A percentile compares a stretch with the other conserved stretches of the same genome.
Evolutionary conservation across 73 alveolate species (phyloP).

Genomic region (Symbiodinium pilosum): DNA sequence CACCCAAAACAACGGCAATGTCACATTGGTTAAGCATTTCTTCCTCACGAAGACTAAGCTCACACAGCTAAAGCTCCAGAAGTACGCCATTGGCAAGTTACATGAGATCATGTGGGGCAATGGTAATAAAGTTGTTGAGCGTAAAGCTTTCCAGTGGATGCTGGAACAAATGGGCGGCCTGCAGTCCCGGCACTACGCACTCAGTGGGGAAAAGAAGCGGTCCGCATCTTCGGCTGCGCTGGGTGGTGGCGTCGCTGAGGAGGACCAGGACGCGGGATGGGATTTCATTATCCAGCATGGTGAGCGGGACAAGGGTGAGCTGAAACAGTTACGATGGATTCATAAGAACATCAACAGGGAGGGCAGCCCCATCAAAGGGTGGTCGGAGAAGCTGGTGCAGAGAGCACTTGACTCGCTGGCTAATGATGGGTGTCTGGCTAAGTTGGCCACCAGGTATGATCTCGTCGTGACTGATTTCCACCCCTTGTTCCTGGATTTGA

Average conservation of each 20-base stretch:
- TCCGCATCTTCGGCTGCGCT: not conserved
- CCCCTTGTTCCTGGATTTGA: not conserved
- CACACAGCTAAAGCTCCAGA: not conserved
- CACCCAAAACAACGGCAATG: not conserved
- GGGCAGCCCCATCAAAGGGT: conserved; percentile 6
- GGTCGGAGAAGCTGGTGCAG: conserved; percentile 13
- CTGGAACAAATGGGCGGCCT: conserved; percentile 41
- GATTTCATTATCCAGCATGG: conserved; percentile 21
- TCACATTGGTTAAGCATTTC: not conserved
- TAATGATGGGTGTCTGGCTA: conserved; percentile 12
- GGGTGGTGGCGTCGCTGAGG: not conserved
- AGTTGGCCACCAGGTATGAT: not conserved
- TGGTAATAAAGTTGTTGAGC: not conserved
- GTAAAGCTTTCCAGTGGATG: conserved; percentile 74
- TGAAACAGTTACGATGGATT: conserved; percentile 18
- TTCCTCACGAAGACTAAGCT: not conserved
- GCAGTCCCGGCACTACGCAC: not conserved
- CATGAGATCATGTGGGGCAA: conserved; percentile 47
- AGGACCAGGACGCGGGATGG: conserved; percentile 4
- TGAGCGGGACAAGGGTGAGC: conserved; percentile 14
- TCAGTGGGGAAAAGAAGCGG: not conserved
- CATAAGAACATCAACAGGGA: not conserved
- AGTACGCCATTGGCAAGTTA: not conserved
- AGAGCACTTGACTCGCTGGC: not conserved
- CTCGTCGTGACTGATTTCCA: not conserved